Evolutionary conservation across 805 yeast genomes (phyloP), one percentile per base, ranked within the genome.

Genomic region (Wickerhamomyces tratensis): DNA sequence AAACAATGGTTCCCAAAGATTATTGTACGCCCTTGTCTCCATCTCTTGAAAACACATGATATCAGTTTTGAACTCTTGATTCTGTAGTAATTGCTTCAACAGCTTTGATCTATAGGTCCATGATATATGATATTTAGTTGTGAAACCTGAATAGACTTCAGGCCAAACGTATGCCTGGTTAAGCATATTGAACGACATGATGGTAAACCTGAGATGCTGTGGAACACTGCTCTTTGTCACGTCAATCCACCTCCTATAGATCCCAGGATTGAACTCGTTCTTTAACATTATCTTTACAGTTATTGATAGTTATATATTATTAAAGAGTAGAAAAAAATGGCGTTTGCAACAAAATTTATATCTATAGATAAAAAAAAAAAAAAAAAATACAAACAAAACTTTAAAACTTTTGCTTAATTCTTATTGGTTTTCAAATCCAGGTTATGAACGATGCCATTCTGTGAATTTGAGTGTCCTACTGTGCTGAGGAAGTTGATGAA

Each of bases 111-210:
- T 49, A 47, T 69, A 69, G 7, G 56, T 57, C 83, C 82, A 76
- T 39, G 67, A 67, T 20, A 68, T 65, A 46, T 62, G 70, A 37
- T 65, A 53, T 10, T 63, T 62, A 1, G 20, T 20, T 20, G 76
- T 74, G 15, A 76, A 69, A 49, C 76, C 72, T 9, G 63, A 58
- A 4, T 76, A 79, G 5, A 78, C 76, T 41, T 68, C 68, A 1
- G 73, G 72, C 84, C 84, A 77, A 58, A 77, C 61, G 46, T 79
- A 79, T 41, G 77, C 76, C 38, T 71, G 74, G 9, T 71, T 69
- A n/a, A 72, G 58, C 52, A 72, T 58, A 49, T 72, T 72, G 51
- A 65, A 72, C 1, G 73, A 63, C 57, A 71, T 48, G 20, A 72
- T 55, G 7, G 67, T 56, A 27, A 64, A 49, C 35, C 34, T 39